Conservation (phyloP, 768 basidiomycete species). For the Boletus pseudopeckii region DNA sequence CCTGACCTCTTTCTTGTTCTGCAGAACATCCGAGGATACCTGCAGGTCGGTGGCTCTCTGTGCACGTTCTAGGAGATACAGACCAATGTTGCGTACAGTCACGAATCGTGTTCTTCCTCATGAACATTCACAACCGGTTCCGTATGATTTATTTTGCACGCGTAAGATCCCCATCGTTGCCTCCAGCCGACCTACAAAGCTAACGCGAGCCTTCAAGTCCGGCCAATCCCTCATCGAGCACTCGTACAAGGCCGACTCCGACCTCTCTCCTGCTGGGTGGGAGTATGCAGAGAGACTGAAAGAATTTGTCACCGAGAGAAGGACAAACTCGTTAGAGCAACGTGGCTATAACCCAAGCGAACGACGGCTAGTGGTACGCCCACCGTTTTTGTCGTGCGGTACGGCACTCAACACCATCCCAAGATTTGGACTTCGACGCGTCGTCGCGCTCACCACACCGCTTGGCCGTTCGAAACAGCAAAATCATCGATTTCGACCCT, state of each 20-base stretch:
- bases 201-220: conserved; percentile 50
- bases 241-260: conserved; percentile 97
- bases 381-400: not conserved
- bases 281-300: conserved; percentile 89
- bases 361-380: conserved; percentile 63
- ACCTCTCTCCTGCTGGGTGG: conserved; percentile 92
- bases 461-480: conserved; percentile 82
- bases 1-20: not conserved
- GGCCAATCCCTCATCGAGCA: conserved; percentile 99
- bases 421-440: conserved; percentile 98
- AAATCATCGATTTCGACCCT: conserved; percentile 11
- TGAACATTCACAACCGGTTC: conserved; percentile 97
- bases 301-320: conserved; percentile 83
- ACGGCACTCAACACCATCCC: not conserved
- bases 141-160: conserved; percentile 96
- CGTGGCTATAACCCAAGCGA: conserved; percentile 60
- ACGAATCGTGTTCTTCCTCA: conserved; percentile 95
- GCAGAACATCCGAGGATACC: conserved; percentile 83
- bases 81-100: conserved; percentile 48
- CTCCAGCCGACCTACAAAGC: not conserved
- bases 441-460: conserved; percentile 88
- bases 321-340: conserved; percentile 72
- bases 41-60: conserved; percentile 55
- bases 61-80: not conserved
- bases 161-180: conserved; percentile 42